phyloP scores from a whole-genome alignment of 208 protist genomes.

The Wallacemonas sp. region DNA sequence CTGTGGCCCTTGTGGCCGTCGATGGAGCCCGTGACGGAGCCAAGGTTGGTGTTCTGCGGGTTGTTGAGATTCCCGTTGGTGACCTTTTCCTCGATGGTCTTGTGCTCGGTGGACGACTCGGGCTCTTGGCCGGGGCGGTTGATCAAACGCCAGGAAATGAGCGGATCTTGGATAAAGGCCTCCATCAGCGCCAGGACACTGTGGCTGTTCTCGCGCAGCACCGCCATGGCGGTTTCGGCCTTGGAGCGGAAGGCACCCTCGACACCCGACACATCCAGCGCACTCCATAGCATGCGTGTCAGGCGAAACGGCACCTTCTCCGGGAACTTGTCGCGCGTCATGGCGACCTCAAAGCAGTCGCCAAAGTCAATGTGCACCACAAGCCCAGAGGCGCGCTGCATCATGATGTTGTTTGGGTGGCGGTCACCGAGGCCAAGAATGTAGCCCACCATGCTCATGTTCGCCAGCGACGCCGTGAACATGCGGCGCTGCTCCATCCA shows the following conservation, averaged over 20 bases:
- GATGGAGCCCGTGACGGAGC: slow-evolving; percentile 31
- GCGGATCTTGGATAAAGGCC: slow-evolving; percentile 99
- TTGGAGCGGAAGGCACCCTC: slow-evolving; percentile 97
- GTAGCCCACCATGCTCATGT: slow-evolving; percentile 99
- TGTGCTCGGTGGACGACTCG: slow-evolving; percentile 66
- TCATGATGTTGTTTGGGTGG: slow-evolving; percentile 99
- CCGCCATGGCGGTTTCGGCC: slow-evolving; percentile 97
- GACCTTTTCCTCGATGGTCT: slow-evolving; percentile 78
- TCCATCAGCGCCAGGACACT: slow-evolving; percentile 99
- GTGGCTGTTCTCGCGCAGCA: slow-evolving; percentile 98
- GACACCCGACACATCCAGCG: slow-evolving; percentile 99
- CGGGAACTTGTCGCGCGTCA: slow-evolving; percentile 98
- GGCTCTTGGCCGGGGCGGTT: slow-evolving; percentile 75
- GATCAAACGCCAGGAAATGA: slow-evolving; percentile 99
- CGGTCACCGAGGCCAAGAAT: slow-evolving; percentile 99
- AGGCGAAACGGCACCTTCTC: slow-evolving; percentile 99
- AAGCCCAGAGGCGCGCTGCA: slow-evolving; percentile 95
- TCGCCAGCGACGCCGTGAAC: slow-evolving; percentile 98
- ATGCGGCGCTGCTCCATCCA: slow-evolving; percentile 98
- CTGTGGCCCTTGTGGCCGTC: slow-evolving; percentile 17
- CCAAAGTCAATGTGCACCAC: slow-evolving; percentile 99
- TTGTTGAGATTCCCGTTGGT: slow-evolving; percentile 41
- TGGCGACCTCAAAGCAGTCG: slow-evolving; percentile 99
- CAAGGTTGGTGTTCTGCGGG: slow-evolving; percentile 14
- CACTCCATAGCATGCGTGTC: slow-evolving; percentile 99